Percentiles rank a stretch among this genome's conserved stretches.
Evolutionary conservation across 2,329 filamentous ascomycete species (phyloP).

Genomic region (Phaeoacremonium minimum): DNA sequence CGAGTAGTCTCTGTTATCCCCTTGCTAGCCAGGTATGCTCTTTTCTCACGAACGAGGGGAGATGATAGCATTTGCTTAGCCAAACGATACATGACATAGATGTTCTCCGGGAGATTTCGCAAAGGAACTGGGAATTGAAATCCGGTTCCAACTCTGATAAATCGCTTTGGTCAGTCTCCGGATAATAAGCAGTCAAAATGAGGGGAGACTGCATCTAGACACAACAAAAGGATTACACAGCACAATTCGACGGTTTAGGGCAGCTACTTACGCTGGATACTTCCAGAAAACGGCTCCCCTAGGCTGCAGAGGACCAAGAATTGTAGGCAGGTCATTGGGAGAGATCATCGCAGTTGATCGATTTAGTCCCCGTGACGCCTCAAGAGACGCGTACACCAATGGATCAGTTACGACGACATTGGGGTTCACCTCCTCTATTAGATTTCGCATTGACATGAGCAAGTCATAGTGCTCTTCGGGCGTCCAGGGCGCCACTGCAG

Average conservation of each 20-base stretch:
- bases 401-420: conserved; percentile 14
- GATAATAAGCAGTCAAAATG: no score
- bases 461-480: conserved; percentile 3
- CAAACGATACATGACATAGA: conserved; percentile 7
- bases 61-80: conserved; percentile 4
- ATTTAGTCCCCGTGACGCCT: conserved; percentile 9
- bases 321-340: conserved; percentile 9
- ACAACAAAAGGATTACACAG: no score
- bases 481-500: conserved; percentile 2
- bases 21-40: conserved; percentile 7
- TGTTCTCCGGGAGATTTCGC: conserved; percentile 12
- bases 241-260: neutral
- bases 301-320: conserved; percentile 8
- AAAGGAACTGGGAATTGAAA: conserved; percentile 15
- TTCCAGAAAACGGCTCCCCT: conserved; percentile 12
- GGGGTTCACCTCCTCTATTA: conserved; percentile 12
- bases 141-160: conserved; percentile 11
- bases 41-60: conserved; percentile 5
- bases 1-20: conserved; percentile 17
- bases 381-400: conserved; percentile 10
- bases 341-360: conserved; percentile 9
- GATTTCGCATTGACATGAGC: neutral
- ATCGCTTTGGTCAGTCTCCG: no score
- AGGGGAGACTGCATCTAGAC: no score
- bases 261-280: conserved; percentile 12